These are phyloP conservation scores for Lachnum nothofagi DNA, from an alignment of 2,329 filamentous ascomycete species.

Conservation along the genomic window DNA sequence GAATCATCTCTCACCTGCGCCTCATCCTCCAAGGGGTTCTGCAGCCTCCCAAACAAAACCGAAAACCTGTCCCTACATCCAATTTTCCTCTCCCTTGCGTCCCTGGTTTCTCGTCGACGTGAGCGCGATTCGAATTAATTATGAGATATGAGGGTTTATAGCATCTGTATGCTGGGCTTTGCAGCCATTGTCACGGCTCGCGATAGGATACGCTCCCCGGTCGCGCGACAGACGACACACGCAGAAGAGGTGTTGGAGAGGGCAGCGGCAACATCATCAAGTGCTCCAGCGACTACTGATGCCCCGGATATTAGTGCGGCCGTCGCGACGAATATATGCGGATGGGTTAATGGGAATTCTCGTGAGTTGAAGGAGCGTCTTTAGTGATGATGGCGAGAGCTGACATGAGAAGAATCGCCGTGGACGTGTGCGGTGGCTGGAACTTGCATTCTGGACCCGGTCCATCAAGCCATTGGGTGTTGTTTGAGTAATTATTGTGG, in stretches of 20 bases:
- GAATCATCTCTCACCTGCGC: neutral
- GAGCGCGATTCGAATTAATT: too few relatives aligned
- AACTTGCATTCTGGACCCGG: neutral
- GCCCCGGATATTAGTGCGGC: neutral
- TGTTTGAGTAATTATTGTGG: neutral
- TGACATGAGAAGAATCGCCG: neutral
- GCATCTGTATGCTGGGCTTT: neutral
- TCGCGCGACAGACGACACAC: neutral
- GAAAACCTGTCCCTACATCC: too few relatives aligned
- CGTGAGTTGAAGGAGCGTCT: neutral
- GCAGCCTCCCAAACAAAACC: neutral
- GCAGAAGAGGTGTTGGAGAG: neutral
- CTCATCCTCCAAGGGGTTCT: neutral
- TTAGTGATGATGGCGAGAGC: too few relatives aligned
- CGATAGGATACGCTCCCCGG: neutral
- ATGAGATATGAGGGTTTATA: too few relatives aligned
- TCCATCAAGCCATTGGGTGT: neutral
- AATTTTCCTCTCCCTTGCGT: too few relatives aligned
- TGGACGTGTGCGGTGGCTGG: neutral
- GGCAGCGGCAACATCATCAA: neutral
- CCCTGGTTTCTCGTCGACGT: too few relatives aligned
- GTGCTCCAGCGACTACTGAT: neutral
- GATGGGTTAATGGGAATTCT: neutral
- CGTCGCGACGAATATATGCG: neutral
- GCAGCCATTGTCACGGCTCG: neutral